Evolutionary conservation across 2,329 filamentous ascomycete species (phyloP), one percentile per base, ranked within the genome.

Genomic region (Onygena corvina): DNA sequence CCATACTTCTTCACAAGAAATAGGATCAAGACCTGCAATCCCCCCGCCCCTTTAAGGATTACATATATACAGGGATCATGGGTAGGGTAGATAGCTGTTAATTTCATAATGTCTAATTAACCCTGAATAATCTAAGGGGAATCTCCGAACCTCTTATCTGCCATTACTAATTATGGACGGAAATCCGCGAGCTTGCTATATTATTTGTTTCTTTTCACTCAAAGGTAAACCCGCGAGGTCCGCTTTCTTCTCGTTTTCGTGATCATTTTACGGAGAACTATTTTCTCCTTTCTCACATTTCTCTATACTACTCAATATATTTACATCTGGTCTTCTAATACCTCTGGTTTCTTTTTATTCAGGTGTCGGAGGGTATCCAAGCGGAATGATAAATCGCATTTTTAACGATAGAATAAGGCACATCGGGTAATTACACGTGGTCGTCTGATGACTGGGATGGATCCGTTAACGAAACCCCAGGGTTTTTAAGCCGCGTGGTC

Each of bases 21-120:
- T 25, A 23, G 38, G 27, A 25, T 7, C 20, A 27, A 42, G 21
- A 23, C 21, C 38, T 27, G 20, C 11, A 11, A 8, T 21, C 27
- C 27, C 38, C 38, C 34, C 34, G 21, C 38, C 12, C 38, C 38
- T 23, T 23, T 23, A 42, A 42, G 38, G 38, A n/a, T n/a, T n/a
- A n/a, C 38, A 20, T 42, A 42, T 23, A 25, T 42, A 23, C 38
- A 42, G 38, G 38, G 38, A n/a, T 42, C 38, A 42, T 5, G 38
- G 38, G 3, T 12, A 20, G 16, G 21, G 16, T 8, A 25, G 11
- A 42, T 23, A 16, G 27, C 21, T 42, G 20, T 25, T 27, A 42
- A 42, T 42, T 42, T 42, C 38, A 25, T 21, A 42, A 25, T 42
- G 21, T 42, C 38, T 42, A 42, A 42, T 42, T 42, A 42, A 42